Evolutionary conservation across 2,329 filamentous ascomycete genomes (phyloP).

Genomic region (Emericellopsis cladophorae): DNA sequence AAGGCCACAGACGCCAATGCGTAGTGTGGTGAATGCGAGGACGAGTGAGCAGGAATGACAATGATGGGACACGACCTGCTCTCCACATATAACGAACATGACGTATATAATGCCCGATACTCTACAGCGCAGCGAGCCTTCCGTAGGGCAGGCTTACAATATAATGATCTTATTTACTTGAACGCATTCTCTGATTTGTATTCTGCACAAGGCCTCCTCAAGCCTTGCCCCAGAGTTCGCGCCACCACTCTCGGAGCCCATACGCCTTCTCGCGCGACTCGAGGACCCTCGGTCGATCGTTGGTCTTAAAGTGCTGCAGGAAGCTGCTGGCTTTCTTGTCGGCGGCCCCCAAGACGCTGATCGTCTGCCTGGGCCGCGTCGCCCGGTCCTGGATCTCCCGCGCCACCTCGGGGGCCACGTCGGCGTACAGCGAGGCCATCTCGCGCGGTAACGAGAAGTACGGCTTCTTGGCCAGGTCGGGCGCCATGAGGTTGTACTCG

Average conservation of each 20-base stretch:
- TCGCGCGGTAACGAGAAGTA: constrained; percentile 81
- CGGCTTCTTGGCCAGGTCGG: constrained; percentile 81
- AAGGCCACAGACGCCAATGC: no score
- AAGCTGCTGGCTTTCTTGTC: constrained; percentile 9
- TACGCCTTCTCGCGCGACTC: constrained; percentile 69
- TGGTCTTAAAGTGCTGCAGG: constrained; percentile 39
- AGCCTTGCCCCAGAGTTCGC: constrained; percentile 50
- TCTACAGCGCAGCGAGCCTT: no score
- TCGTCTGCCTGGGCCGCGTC: constrained; percentile 24
- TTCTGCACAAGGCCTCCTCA: no score
- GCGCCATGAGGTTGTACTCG: constrained; percentile 91
- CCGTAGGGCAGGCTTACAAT: no score
- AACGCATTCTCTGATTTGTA: no score
- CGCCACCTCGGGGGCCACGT: constrained; percentile 68
- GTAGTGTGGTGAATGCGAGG: no score
- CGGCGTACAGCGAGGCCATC: constrained; percentile 67
- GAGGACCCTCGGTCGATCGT: constrained; percentile 45
- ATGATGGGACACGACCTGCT: no score
- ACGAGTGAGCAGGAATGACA: no score
- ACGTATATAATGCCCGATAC: no score
- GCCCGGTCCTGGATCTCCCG: constrained; percentile 62
- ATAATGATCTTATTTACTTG: no score
- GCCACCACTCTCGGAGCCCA: constrained; percentile 82
- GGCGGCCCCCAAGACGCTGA: constrained; percentile 12
- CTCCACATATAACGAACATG: no score